These are phyloP conservation scores for Flaveria robusta DNA, from an alignment of 129 eudicot species.

Conservation along the genomic window DNA sequence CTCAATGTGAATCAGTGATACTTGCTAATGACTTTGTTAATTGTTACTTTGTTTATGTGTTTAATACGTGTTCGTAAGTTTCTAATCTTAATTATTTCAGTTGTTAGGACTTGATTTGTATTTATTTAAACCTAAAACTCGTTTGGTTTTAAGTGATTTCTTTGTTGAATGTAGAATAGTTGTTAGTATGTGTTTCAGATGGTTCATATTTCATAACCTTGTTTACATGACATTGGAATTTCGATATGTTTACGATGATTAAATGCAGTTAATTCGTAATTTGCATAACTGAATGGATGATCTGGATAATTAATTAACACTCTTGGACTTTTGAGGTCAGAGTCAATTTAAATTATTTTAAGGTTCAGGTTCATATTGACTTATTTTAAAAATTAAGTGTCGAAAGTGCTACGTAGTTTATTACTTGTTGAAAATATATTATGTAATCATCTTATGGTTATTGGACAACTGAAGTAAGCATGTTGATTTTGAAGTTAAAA, in stretches of 20 bases:
- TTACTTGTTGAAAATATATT: neutral
- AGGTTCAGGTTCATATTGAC: neutral
- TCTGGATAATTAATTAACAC: neutral
- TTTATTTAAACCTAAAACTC: neutral
- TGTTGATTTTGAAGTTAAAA: slow-evolving; percentile 4
- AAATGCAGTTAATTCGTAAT: neutral
- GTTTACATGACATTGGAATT: neutral
- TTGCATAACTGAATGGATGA: neutral
- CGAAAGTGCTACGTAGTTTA: neutral
- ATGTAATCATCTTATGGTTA: neutral
- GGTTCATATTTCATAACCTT: neutral
- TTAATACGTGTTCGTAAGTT: neutral
- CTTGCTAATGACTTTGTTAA: neutral
- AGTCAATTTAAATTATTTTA: neutral
- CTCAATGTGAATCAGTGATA: neutral
- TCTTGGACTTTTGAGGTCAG: slow-evolving; percentile 15
- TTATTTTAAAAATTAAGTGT: neutral
- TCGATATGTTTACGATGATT: neutral
- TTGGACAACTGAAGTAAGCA: slow-evolving; percentile 7
- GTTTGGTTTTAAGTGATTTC: no score
- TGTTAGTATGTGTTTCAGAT: neutral
- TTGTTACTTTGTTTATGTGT: neutral
- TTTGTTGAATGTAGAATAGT: neutral
- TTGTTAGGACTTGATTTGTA: neutral
- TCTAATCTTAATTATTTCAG: neutral